Evolutionary conservation across 1,284 basidiomycete species (phyloP).

Genomic region (Marasmius oreades): DNA sequence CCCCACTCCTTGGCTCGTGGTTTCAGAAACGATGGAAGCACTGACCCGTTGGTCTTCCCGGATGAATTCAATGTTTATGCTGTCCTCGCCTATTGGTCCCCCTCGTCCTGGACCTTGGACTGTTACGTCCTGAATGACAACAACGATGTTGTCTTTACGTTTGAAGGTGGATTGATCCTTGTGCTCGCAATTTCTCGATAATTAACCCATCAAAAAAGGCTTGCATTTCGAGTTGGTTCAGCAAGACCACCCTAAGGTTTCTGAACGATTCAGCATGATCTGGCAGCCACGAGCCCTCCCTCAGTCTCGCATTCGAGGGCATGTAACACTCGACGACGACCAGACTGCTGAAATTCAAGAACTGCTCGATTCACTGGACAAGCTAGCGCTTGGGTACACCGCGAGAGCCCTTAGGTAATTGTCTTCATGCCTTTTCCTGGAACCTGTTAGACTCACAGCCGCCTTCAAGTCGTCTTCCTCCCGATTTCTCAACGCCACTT

Average conservation of each 20-base stretch:
- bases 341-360: not conserved
- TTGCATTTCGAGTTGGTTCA: not conserved
- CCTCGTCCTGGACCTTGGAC: conserved; percentile 11
- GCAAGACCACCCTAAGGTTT: not conserved
- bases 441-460: not conserved
- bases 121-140: conserved; percentile 13
- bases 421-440: no score
- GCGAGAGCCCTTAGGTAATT: not conserved
- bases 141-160: conserved; percentile 9
- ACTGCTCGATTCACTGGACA: not conserved
- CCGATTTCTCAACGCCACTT: not conserved
- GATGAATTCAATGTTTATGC: conserved; percentile 17
- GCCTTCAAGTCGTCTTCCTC: not conserved
- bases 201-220: no score
- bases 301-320: not conserved
- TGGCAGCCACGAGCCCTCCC: conserved; percentile 2
- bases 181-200: no score
- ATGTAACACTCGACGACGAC: not conserved
- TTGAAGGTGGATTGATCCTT: no score
- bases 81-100: conserved; percentile 13
- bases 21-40: conserved; percentile 18
- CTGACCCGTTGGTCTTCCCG: conserved; percentile 15
- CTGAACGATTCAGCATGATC: not conserved
- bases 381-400: not conserved
- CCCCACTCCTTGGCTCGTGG: conserved; percentile 17